These are phyloP conservation scores for Dactylella cylindrospora DNA, from an alignment of 2,329 filamentous ascomycete species.

Conservation along the genomic window DNA sequence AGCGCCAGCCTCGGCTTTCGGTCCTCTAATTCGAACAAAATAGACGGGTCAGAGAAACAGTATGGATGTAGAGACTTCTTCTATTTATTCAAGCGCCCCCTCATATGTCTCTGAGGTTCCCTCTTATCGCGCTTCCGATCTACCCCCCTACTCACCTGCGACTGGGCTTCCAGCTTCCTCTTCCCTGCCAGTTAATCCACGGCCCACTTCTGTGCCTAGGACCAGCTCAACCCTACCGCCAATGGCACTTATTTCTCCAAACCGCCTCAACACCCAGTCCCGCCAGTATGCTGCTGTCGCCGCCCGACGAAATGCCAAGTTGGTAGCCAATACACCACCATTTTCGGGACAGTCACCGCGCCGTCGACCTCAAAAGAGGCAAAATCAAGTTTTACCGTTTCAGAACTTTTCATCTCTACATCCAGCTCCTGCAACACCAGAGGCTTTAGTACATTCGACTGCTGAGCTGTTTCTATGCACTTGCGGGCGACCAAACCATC, in stretches of 20 bases:
- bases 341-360: background rate
- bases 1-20: too few relatives aligned
- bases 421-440: constrained; percentile 15
- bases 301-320: constrained; percentile 26
- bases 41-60: too few relatives aligned
- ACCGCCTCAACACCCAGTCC: constrained; percentile 17
- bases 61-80: constrained; percentile 38
- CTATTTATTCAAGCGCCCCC: constrained; percentile 36
- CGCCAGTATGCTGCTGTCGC: constrained; percentile 37
- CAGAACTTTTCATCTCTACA: constrained; percentile 28
- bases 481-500: constrained; percentile 31
- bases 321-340: background rate
- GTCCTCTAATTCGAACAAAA: too few relatives aligned
- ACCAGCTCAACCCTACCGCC: constrained; percentile 15
- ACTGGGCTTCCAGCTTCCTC: constrained; percentile 20
- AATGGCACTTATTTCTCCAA: constrained; percentile 22
- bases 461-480: constrained; percentile 40
- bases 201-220: background rate
- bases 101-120: constrained; percentile 27
- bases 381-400: constrained; percentile 15
- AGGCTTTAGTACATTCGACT: constrained; percentile 24
- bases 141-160: constrained; percentile 35
- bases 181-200: constrained; percentile 3
- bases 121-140: constrained; percentile 20
- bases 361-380: constrained; percentile 3